phyloP scores from a whole-genome alignment of 768 basidiomycete genomes.

The Mycena filopes region DNA sequence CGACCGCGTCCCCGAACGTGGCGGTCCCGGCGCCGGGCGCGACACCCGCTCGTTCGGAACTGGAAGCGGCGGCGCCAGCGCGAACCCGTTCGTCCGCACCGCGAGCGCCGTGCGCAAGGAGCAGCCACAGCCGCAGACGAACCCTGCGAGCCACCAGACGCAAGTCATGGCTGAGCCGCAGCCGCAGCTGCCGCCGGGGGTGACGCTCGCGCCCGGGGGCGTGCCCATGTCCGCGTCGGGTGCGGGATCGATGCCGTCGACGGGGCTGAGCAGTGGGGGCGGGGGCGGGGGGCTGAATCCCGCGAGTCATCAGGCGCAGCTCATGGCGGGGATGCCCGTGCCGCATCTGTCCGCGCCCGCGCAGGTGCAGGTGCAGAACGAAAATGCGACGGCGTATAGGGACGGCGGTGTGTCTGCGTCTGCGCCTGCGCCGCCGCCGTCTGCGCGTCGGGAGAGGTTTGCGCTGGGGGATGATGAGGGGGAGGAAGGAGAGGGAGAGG shows the following conservation, averaged over 20 bases:
- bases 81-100: slow-evolving; percentile 25
- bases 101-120: slow-evolving; percentile 14
- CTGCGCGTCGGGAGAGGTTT: too few relatives aligned
- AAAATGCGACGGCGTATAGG: too few relatives aligned
- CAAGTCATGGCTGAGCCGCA: slow-evolving; percentile 1
- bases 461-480: too few relatives aligned
- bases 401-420: too few relatives aligned
- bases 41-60: neutral
- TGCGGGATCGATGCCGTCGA: too few relatives aligned
- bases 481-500: too few relatives aligned
- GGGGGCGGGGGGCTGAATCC: slow-evolving; percentile 19
- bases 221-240: too few relatives aligned
- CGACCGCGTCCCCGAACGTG: too few relatives aligned
- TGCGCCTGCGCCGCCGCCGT: too few relatives aligned
- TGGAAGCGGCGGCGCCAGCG: neutral
- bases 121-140: neutral
- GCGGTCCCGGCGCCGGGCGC: too few relatives aligned
- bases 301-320: slow-evolving; percentile 33
- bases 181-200: neutral
- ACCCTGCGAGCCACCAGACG: slow-evolving; percentile 30
- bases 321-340: slow-evolving; percentile 17
- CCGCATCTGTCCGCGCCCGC: too few relatives aligned
- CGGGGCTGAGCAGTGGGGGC: neutral
- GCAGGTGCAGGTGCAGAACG: too few relatives aligned
- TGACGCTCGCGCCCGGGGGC: neutral